Base-by-base conservation (phyloP, 2,329 filamentous ascomycete species). In the Pseudocercospora macadamiae region DNA sequence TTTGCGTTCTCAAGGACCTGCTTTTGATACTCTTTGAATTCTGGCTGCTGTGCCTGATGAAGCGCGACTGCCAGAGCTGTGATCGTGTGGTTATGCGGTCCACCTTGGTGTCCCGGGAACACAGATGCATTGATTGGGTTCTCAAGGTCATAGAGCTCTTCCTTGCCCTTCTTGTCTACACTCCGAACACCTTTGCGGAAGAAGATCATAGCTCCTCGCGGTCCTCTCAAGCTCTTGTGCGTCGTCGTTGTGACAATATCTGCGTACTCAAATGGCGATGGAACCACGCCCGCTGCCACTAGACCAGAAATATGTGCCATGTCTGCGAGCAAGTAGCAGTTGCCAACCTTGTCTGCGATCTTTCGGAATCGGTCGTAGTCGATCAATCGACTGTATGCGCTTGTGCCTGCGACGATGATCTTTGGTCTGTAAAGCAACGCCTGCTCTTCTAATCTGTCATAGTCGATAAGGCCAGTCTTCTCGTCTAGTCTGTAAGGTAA, bases 11-110 rank as follows among this genome's bases (percentile, higher is more conserved):
- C 84, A 59, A 97, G 83, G 55, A 97, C 93, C 72, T 91, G 88
- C 70, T 90, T 82, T 78, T 99, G 95, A 79, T 99, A 99, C 55
- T 89, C 83, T 74, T 89, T 90, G 83, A 99, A 99, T 73, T 96
- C 93, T 49, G 89, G 86, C 4, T 87, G 87, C 73, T 93, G 91
- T 2, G 91, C 91, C 78, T 99, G 95, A 80, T 96, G 96, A 60
- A 99, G 83, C 10, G 95, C 95, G 49, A 99, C 95, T 18, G 95
- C 87, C 25, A 99, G 83, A 44, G 95, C 95, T 32, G 95, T 96
- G 75, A 99, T 99, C 68, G 95, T 99, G 82, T 99, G 95, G 81
- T 99, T 99, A 80, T 99, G 95, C 54, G 95, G 95, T 21, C 95
- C 95, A 74, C 95, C 95, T 77, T 99, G 95, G 78, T 99, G 95